Conservation (phyloP, 2,329 filamentous ascomycete genomes). For the Fusarium sp. region DNA sequence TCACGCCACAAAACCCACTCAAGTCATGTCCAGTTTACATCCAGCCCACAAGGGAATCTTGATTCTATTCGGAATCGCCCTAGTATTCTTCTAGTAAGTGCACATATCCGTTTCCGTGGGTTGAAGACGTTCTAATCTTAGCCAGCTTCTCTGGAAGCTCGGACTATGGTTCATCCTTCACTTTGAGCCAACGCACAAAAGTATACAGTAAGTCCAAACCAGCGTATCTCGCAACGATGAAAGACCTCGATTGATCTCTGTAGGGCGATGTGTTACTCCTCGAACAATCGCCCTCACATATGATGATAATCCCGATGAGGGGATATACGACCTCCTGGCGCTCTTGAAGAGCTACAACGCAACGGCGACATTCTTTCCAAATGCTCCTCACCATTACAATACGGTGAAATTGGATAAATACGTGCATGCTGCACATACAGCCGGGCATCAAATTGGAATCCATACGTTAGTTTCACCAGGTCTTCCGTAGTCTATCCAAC, state of each 20-base stretch:
- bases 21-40: background rate
- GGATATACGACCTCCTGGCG: background rate
- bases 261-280: background rate
- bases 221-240: fast-evolving
- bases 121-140: fast-evolving
- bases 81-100: background rate
- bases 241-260: fast-evolving
- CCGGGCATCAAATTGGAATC: background rate
- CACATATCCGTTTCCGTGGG: fast-evolving
- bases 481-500: fast-evolving
- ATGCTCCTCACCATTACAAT: background rate
- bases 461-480: background rate
- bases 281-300: background rate
- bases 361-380: background rate
- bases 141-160: background rate
- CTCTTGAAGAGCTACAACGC: background rate
- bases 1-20: background rate
- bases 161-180: background rate
- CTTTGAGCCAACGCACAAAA: background rate
- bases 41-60: background rate
- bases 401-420: background rate
- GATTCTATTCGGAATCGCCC: background rate
- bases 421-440: background rate
- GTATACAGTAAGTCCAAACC: background rate
- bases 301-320: background rate